These are phyloP conservation scores for Hysterium pulicare DNA, from an alignment of 2,329 filamentous ascomycete species.

Conservation along the genomic window DNA sequence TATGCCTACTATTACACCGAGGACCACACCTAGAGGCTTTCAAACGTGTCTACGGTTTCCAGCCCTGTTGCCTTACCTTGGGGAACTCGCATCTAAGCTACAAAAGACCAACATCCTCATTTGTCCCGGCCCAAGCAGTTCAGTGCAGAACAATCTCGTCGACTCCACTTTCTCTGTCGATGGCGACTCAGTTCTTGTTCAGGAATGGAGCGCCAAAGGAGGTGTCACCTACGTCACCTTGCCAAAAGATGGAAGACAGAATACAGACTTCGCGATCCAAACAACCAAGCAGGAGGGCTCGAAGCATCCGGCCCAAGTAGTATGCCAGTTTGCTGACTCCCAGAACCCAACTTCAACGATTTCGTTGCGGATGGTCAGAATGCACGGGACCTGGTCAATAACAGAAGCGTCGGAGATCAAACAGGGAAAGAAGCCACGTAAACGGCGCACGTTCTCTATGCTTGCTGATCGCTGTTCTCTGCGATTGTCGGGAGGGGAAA, in stretches of 20 bases:
- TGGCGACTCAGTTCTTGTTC: not conserved
- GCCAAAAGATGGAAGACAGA: not conserved
- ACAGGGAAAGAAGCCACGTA: not conserved
- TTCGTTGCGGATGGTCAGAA: conserved; percentile 1
- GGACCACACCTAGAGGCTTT: not conserved
- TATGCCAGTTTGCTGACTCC: not conserved
- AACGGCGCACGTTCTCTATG: conserved; percentile 1
- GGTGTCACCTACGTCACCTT: not conserved
- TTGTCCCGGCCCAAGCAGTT: not conserved
- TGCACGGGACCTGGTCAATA: not conserved
- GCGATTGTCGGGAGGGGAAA: conserved; percentile 2
- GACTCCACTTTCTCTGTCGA: not conserved
- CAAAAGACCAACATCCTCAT: not conserved
- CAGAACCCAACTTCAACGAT: not conserved
- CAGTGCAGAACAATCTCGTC: not conserved
- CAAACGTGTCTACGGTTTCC: not conserved
- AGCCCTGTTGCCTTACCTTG: conserved; percentile 1
- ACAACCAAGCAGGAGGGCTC: not conserved
- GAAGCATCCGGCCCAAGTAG: not conserved
- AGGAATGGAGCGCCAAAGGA: not conserved
- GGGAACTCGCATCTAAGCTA: not conserved
- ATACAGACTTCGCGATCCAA: not conserved
- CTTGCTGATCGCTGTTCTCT: conserved; percentile 5
- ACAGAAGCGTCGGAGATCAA: not conserved
- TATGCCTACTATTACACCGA: conserved; percentile 4